phyloP scores from a whole-genome alignment of 139 green algal species.

The Tetradesmus obliquus region DNA sequence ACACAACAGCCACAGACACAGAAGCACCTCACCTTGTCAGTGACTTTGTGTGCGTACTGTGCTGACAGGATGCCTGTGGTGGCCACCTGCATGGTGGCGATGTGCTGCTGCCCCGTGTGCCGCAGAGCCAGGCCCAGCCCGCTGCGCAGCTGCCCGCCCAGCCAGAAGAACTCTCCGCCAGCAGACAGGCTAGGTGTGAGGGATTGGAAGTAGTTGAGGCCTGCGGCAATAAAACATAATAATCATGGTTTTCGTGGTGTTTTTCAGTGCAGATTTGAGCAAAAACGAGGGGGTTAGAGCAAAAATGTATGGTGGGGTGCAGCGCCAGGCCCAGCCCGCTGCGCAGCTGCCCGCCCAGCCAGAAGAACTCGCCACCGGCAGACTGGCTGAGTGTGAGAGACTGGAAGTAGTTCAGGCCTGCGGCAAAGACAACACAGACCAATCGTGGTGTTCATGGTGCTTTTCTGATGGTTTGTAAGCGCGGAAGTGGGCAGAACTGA shows the following conservation, averaged over 20 bases:
- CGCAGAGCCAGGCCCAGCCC: slow-evolving; percentile 83
- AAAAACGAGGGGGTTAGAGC: neutral
- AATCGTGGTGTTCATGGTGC: neutral
- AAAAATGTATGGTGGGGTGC: slow-evolving; percentile 66
- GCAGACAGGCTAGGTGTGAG: slow-evolving; percentile 85
- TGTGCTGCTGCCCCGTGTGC: slow-evolving; percentile 78
- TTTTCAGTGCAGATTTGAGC: neutral
- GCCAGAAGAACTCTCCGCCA: slow-evolving; percentile 94
- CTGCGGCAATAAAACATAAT: slow-evolving; percentile 31
- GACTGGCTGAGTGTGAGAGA: slow-evolving; percentile 87
- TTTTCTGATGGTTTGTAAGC: neutral
- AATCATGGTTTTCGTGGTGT: neutral
- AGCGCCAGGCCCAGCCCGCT: slow-evolving; percentile 83
- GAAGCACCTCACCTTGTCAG: too few species aligned
- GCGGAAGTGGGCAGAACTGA: neutral
- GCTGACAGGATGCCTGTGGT: slow-evolving; percentile 94
- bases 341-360: slow-evolving; percentile 86
- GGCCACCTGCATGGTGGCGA: slow-evolving; percentile 89
- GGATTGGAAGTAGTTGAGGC: slow-evolving; percentile 96
- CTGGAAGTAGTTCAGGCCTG: slow-evolving; percentile 95
- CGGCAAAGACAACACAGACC: neutral
- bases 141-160: slow-evolving; percentile 86
- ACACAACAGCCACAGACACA: too few species aligned
- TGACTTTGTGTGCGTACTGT: slow-evolving; percentile 93
- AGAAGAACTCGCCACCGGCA: slow-evolving; percentile 94